Base-by-base conservation (phyloP, 176 grass and related monocot species). In the Eremochloa ophiuroides region DNA sequence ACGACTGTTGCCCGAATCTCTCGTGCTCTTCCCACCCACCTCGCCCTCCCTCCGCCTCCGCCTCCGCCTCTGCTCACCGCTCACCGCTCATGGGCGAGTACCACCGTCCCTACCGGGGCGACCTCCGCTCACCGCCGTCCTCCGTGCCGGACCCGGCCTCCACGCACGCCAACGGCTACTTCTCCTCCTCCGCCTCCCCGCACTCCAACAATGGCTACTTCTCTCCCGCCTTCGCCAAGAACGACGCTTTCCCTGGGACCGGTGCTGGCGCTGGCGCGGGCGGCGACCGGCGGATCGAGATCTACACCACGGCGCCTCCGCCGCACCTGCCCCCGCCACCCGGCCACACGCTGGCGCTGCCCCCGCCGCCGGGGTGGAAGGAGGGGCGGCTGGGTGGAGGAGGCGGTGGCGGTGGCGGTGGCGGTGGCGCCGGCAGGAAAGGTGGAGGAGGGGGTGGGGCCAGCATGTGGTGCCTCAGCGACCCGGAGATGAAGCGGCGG, bases 401-500 rank as follows among this genome's bases (percentile, higher is more conserved):
- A 10, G 35, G 55, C 14, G n/a, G 80, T 5, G 75, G 84, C 10
- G 22, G 6, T 1, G 55, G 55, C 46, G 46, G 15, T 16, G 15
- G 76, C n/a, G 46, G 13, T 16, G 15, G 76, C n/a, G 46, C 15
- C 5, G 46, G 31, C 64, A 56, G 78, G 64, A 69, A 69, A 14
- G 60, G 60, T n/a, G 58, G 82, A 29, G 73, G 66, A 29, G 73
- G 29, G 1, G 51, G 75, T 5, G 71, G 44, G 20, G 63, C 62
- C 76, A 70, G 72, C 55, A 80, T 88, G 83, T 89, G 94, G 94
- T 97, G 89, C 84, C 87, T 94, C 81, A 89, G 86, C 41, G 94
- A 97, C 77, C 94, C 94, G 9, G 94, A 97, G 85, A 85, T 94
- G 91, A 91, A 89, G 82, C 79, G 88, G 35, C 82, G 89, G 84